Conservation (phyloP, 1,284 basidiomycete genomes). For the Takashimella tepidaria region DNA sequence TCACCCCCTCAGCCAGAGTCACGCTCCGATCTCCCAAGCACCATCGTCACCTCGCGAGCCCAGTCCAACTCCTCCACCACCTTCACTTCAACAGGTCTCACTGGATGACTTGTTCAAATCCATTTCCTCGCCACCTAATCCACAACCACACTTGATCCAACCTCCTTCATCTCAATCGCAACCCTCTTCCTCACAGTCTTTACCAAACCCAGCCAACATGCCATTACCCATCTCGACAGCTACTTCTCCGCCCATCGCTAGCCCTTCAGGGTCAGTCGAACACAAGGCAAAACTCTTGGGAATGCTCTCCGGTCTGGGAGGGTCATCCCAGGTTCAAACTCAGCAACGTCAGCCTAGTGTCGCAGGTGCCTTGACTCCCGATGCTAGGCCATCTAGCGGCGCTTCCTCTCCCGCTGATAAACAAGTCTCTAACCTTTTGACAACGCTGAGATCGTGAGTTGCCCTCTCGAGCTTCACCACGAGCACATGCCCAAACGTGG, state of each 20-base stretch:
- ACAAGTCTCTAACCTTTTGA: constrained; percentile 5
- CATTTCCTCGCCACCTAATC: constrained; percentile 21
- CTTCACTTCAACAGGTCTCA: constrained; percentile 26
- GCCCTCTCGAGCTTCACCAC: not conserved
- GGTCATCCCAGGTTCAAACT: no score
- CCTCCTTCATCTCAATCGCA: no score
- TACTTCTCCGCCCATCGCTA: not conserved
- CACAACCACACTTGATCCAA: constrained; percentile 1
- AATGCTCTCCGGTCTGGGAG: constrained; percentile 10
- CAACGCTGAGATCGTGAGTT: constrained; percentile 11
- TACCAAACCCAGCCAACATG: not conserved
- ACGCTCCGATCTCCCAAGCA: constrained; percentile 1
- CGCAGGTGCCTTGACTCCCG: not conserved
- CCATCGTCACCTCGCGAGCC: constrained; percentile 15
- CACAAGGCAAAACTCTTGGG: constrained; percentile 21
- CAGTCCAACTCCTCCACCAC: constrained; percentile 23
- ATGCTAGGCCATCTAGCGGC: constrained; percentile 6
- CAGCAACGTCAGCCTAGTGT: no score
- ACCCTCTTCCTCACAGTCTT: not conserved
- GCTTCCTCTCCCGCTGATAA: not conserved
- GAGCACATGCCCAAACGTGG: not conserved
- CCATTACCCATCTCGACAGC: no score
- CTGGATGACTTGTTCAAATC: constrained; percentile 38
- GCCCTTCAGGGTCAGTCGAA: not conserved
- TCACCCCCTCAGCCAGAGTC: constrained; percentile 1